Conservation (phyloP, 1,139 yeast genomes). For the Magnusiomyces ingens region DNA sequence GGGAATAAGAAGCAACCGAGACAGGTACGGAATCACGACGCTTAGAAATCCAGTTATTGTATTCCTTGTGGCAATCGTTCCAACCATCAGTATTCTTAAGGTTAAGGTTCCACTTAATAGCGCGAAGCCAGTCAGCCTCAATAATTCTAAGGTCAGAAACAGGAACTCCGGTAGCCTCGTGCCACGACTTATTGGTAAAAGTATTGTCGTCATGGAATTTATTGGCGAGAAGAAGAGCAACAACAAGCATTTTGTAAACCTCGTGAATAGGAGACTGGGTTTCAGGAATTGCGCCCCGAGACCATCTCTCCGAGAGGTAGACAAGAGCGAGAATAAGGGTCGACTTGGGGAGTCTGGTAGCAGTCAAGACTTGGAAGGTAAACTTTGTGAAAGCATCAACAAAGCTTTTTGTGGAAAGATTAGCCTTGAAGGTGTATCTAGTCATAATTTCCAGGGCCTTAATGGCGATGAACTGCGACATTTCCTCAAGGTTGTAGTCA, state of each 20-base stretch:
- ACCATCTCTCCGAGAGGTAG: constrained; percentile 50
- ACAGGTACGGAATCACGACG: constrained; percentile 11
- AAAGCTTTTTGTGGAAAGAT: constrained; percentile 30
- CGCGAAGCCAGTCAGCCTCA: constrained; percentile 67
- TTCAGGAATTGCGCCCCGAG: constrained; percentile 25
- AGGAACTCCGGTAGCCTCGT: constrained; percentile 82
- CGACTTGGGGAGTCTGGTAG: constrained; percentile 83
- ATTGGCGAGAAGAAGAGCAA: constrained; percentile 77
- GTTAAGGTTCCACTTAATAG: constrained; percentile 32
- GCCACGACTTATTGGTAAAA: constrained; percentile 91
- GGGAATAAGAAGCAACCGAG: constrained; percentile 2
- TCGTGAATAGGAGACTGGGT: constrained; percentile 26
- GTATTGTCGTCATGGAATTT: constrained; percentile 96
- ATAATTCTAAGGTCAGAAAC: constrained; percentile 52
- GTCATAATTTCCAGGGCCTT: constrained; percentile 55
- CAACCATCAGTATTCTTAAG: constrained; percentile 30
- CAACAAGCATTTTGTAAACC: constrained; percentile 53
- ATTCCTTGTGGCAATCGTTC: constrained; percentile 36
- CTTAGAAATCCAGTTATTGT: constrained; percentile 25
- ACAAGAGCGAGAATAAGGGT: constrained; percentile 75
- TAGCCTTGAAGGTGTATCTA: constrained; percentile 17
- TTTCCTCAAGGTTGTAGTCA: constrained; percentile 68
- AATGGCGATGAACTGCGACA: constrained; percentile 70
- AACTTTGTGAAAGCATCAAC: constrained; percentile 52
- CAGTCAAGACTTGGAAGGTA: constrained; percentile 63